Base-by-base conservation (phyloP, 129 eudicot species). In the Arctium lappa region DNA sequence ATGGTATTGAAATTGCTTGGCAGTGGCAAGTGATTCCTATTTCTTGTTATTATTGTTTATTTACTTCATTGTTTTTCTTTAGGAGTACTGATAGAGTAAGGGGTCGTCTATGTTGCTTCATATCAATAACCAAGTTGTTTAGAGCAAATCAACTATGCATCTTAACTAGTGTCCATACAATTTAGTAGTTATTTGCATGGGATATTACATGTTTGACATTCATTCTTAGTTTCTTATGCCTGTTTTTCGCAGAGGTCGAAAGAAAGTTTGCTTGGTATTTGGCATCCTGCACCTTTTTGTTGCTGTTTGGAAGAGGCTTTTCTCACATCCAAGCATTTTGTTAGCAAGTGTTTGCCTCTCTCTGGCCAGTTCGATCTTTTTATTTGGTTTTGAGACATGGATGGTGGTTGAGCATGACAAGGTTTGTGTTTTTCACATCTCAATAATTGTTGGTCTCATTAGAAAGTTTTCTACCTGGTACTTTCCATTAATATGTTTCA, bases 381-480 rank as follows among this genome's bases (percentile, higher is more conserved):
- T 86, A 40, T 93, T 91, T 88, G 88, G 94, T 83, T 95, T 95
- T 48, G 99, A 95, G 88, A 86, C 99, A 62, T 95, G 95, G 94
- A 87, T 95, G 95, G 98, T 95, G 40, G 86, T 89, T 85, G 98
- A 91, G 79, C 98, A 95, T 82, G 95, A 93, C 70, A 95, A 95
- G 98, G 99, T 95, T 83, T 72, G 92, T 80, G 74, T 66, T 73
- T 71, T 44, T 31, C n/a, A 13, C 60, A 62, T 62, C 69, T 62
- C 69, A 62, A 50, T 50, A 50, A 16, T 36, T 34, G 36, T 79
- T 68, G 82, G 66, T 44, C 66, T 18, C 5, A 38, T 74, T 29
- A 18, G 9, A 32, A 33, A 42, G 1, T 27, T 9, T 10, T 81
- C n/a, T 70, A 22, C 18, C 12, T 74, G 65, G 5, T n/a, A 69